Percentiles rank a stretch among this genome's conserved stretches.
Evolutionary conservation across 1,284 basidiomycete species (phyloP).

Genomic region (Megacollybia platyphylla): DNA sequence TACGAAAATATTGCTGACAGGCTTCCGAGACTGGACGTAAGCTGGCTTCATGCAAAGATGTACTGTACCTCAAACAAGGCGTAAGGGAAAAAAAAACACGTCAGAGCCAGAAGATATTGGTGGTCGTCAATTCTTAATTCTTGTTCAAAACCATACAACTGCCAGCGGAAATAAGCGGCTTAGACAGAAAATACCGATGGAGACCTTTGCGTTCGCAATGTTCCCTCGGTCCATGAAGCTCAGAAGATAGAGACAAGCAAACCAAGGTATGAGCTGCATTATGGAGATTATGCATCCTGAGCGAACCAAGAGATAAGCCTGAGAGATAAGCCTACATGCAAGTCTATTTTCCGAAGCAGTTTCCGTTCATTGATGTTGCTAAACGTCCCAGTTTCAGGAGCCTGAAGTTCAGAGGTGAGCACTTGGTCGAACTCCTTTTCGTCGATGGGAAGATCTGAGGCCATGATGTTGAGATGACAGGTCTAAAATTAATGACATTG

Average conservation of each 20-base stretch:
- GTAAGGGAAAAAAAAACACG: slow-evolving; percentile 49
- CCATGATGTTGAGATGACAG: too few relatives aligned
- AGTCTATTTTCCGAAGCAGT: slow-evolving; percentile 1
- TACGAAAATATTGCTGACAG: slow-evolving; percentile 54
- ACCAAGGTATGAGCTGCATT: slow-evolving; percentile 32
- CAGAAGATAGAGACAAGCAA: slow-evolving; percentile 48
- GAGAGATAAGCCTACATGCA: background rate
- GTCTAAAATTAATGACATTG: background rate
- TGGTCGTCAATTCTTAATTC: slow-evolving; percentile 45
- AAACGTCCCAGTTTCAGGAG: too few relatives aligned
- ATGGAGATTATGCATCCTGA: too few relatives aligned
- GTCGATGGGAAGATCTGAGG: background rate
- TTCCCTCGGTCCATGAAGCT: slow-evolving; percentile 52
- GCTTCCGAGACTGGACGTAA: slow-evolving; percentile 21
- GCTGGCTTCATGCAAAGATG: background rate
- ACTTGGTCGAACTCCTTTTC: background rate
- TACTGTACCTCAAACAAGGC: slow-evolving; percentile 37
- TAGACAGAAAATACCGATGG: slow-evolving; percentile 27
- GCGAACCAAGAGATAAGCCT: slow-evolving; percentile 10
- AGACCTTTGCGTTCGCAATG: slow-evolving; percentile 49
- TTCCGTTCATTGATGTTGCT: background rate
- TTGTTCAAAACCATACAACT: slow-evolving; percentile 44
- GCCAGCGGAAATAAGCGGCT: slow-evolving; percentile 33
- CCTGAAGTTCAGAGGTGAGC: background rate
- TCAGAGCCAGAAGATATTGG: slow-evolving; percentile 53